A percentile compares a stretch with the other conserved stretches of the same genome.
Conservation (phyloP, 208 protist genomes). For the Strigomonas culicis region DNA sequence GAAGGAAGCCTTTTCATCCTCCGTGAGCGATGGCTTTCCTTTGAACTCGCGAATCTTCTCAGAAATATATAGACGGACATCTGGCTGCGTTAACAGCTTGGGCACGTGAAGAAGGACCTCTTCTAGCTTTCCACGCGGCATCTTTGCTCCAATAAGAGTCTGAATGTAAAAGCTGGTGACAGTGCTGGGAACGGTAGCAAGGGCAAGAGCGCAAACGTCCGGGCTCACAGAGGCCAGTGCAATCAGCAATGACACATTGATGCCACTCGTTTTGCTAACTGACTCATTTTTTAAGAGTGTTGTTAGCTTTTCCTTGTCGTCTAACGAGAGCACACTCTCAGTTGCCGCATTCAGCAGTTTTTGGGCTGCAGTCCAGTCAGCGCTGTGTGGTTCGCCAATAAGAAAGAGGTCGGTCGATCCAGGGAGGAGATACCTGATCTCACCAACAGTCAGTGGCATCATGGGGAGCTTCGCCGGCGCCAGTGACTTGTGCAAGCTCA, state of each 20-base stretch:
- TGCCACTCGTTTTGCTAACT: constrained; percentile 34
- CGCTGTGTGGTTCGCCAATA: constrained; percentile 34
- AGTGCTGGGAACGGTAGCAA: constrained; percentile 34
- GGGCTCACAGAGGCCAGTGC: constrained; percentile 50
- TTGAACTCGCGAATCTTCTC: constrained; percentile 37
- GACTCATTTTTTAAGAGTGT: constrained; percentile 29
- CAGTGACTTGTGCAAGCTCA: too few relatives aligned
- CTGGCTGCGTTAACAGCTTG: constrained; percentile 46
- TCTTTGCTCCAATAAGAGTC: constrained; percentile 35
- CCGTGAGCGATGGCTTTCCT: constrained; percentile 26
- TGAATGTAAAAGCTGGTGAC: constrained; percentile 39
- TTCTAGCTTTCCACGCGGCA: constrained; percentile 38
- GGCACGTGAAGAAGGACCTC: constrained; percentile 44
- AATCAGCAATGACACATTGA: constrained; percentile 30
- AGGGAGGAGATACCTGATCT: constrained; percentile 53
- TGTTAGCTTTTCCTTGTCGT: constrained; percentile 36
- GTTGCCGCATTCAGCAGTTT: constrained; percentile 27
- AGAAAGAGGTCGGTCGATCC: constrained; percentile 36
- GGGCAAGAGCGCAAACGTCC: constrained; percentile 43
- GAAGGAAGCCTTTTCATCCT: constrained; percentile 30
- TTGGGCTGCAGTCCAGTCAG: constrained; percentile 34
- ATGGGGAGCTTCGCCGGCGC: constrained; percentile 41
- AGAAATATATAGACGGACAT: constrained; percentile 45
- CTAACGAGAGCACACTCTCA: constrained; percentile 26
- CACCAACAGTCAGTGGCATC: constrained; percentile 41